Conservation (phyloP, 139 green algal species). For the Parachlorella kessleri region DNA sequence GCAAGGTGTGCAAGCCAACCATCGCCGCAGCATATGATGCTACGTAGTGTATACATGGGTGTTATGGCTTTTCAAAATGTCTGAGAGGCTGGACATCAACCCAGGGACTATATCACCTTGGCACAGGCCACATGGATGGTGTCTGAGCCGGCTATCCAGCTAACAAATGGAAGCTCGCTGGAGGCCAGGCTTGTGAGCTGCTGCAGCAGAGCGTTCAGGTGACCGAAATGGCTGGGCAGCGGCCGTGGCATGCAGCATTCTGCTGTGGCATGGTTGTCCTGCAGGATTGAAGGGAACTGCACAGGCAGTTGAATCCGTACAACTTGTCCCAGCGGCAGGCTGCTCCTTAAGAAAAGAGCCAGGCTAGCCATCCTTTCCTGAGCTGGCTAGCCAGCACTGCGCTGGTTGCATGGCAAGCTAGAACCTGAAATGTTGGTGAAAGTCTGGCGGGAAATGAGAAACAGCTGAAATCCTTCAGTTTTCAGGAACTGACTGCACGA, state of each 20-base stretch:
- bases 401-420: no score
- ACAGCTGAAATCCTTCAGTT: no score
- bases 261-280: no score
- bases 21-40: background rate
- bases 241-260: background rate
- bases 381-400: no score
- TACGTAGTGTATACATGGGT: background rate
- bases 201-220: background rate
- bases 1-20: background rate
- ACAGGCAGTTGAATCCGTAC: background rate
- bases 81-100: no score
- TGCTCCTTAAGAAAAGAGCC: background rate
- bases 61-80: no score
- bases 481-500: no score
- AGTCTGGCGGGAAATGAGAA: no score
- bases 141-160: background rate
- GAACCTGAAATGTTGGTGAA: no score
- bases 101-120: no score
- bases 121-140: conserved; percentile 11
- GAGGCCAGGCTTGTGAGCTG: background rate
- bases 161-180: conserved; percentile 9
- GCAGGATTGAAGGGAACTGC: no score
- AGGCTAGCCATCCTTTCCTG: background rate
- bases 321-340: background rate
- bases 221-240: background rate